Evolutionary conservation across 768 basidiomycete genomes (phyloP), one percentile per base, ranked within the genome.

Genomic region (Calocera viscosa): DNA sequence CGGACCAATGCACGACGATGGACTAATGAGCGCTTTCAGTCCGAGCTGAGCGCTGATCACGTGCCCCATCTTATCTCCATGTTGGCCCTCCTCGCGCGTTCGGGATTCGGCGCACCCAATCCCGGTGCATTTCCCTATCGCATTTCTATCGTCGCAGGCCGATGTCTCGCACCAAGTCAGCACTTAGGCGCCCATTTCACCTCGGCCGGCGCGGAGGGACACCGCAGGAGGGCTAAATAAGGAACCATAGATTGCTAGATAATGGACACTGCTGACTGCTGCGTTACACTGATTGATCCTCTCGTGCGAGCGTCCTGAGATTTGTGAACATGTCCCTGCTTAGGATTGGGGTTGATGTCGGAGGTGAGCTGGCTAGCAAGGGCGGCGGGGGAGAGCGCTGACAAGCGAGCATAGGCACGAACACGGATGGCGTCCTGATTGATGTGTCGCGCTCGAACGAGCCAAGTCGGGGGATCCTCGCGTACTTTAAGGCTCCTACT

Each of bases 401-500:
- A 32, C 43, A 30, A 28, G 24, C 11, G 19, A 30, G 30, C 2
- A 24, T 8, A 60, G 53, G 53, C 7, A 78, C 78, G 16, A 77
- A 78, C 72, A 78, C 78, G 2, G 80, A 80, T 65, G 78, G 78
- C 22, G 79, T 78, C 24, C 72, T 80, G 53, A 60, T 60, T 32
- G 75, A 77, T 34, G 71, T 76, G 11, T 69, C 71, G 0, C 71
- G 75, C 7, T 68, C 77, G 19, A 70, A 74, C 1, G 66, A 69
- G 34, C 75, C 76, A 5, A 40, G 28, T n/a, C 64, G 16, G 19
- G 68, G 67, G 1, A 72, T 75, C 2, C 66, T 74, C 2, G 73
- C 73, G 1, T 65, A 68, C 28, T 74, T 71, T 28, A 88, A 87
- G 71, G 76, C 79, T 14, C 78, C 78, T 0, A 87, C 86, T 0